These are phyloP conservation scores for Thuja plicata DNA, from an alignment of 83 land plant genomes.

Conservation along the genomic window DNA sequence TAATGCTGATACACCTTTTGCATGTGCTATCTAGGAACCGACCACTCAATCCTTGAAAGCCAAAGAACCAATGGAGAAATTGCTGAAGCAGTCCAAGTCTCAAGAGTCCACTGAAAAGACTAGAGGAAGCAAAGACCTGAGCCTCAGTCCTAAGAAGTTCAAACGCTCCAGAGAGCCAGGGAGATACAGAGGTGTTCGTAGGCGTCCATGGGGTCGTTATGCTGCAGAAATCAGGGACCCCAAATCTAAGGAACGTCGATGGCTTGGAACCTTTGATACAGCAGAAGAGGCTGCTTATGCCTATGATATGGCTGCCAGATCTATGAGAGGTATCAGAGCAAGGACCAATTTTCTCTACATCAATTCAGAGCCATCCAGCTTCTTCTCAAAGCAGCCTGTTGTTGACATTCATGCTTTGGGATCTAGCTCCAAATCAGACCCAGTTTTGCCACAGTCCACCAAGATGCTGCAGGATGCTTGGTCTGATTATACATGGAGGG, in stretches of 20 bases:
- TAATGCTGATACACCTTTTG: neutral
- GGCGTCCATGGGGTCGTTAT: conserved; percentile 40
- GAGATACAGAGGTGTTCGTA: conserved; percentile 25
- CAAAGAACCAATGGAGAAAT: neutral
- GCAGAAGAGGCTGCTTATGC: conserved; percentile 49
- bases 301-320: conserved; percentile 37
- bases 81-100: neutral
- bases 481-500: neutral
- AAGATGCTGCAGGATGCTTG: neutral
- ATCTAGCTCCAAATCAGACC: neutral
- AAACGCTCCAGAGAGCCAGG: neutral
- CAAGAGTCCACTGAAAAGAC: neutral
- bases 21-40: neutral
- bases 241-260: conserved; percentile 27
- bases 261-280: conserved; percentile 47
- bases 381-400: neutral
- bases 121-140: neutral
- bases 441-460: neutral
- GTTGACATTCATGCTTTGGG: neutral
- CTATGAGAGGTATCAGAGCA: conserved; percentile 38
- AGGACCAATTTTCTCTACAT: conserved; percentile 20
- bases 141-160: conserved; percentile 1
- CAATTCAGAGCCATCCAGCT: neutral
- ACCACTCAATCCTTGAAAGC: neutral
- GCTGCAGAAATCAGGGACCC: conserved; percentile 43